Conservation (phyloP, 805 yeast species). For the Starmerella apis region DNA sequence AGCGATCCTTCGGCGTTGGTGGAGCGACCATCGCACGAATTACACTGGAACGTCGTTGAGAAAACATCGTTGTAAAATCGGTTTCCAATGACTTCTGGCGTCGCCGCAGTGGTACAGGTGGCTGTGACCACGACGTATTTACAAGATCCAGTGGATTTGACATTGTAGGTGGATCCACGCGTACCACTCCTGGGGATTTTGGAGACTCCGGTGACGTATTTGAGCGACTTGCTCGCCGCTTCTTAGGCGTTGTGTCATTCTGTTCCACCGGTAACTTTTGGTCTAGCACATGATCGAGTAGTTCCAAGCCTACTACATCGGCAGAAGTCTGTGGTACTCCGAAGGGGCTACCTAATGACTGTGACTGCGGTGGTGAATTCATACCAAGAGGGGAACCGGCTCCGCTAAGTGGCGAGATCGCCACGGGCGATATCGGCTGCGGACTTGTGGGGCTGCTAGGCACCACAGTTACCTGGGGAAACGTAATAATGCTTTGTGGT, state of each 20-base stretch:
- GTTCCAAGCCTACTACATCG: conserved; percentile 24
- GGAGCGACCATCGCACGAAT: conserved; percentile 16
- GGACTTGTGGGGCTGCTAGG: conserved; percentile 6
- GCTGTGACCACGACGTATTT: conserved; percentile 24
- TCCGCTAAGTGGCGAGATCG: conserved; percentile 4
- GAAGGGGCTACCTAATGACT: conserved; percentile 15
- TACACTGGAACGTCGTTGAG: conserved; percentile 10
- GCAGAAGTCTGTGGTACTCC: conserved; percentile 25
- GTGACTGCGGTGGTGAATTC: background rate
- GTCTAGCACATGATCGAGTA: conserved; percentile 32
- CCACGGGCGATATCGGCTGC: conserved; percentile 11
- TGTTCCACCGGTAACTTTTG: conserved; percentile 28
- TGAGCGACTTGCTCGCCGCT: conserved; percentile 11
- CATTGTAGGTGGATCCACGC: conserved; percentile 18
- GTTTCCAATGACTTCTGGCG: conserved; percentile 21
- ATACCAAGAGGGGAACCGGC: background rate
- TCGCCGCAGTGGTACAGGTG: conserved; percentile 26
- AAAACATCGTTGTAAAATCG: conserved; percentile 23
- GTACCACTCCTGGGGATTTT: conserved; percentile 13
- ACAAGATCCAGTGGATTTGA: conserved; percentile 21
- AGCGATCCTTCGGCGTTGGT: conserved; percentile 44
- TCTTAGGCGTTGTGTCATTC: background rate
- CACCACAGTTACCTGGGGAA: background rate
- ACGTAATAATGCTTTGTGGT: background rate
- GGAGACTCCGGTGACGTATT: conserved; percentile 12